phyloP scores from a whole-genome alignment of 768 basidiomycete species.

The Tricholomella constricta region DNA sequence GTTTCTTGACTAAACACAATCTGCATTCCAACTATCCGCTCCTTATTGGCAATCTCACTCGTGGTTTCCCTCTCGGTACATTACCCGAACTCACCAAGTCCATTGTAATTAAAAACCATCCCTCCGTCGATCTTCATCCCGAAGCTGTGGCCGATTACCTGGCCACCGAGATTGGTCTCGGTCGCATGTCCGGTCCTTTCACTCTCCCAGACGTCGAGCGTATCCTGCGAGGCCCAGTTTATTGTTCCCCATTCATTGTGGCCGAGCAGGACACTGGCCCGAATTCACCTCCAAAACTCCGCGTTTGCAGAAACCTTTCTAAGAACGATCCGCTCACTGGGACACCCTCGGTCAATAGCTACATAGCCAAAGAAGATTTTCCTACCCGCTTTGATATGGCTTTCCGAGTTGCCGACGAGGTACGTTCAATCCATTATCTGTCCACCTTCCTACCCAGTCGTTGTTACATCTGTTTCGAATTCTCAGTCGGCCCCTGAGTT shows the following conservation, averaged over 20 bases:
- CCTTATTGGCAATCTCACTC: slow-evolving; percentile 17
- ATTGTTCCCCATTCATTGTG: slow-evolving; percentile 24
- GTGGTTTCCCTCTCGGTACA: slow-evolving; percentile 27
- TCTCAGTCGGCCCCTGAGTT: no score
- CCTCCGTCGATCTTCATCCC: background rate
- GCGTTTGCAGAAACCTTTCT: slow-evolving; percentile 24
- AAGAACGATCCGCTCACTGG: slow-evolving; percentile 9
- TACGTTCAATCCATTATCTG: no score
- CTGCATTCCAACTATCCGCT: slow-evolving; percentile 8
- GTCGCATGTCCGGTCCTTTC: background rate
- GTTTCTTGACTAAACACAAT: background rate
- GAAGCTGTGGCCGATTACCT: background rate
- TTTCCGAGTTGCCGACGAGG: no score
- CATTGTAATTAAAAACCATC: background rate
- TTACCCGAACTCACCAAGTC: slow-evolving; percentile 14
- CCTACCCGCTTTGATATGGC: no score
- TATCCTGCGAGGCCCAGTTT: slow-evolving; percentile 27
- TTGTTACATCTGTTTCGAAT: no score
- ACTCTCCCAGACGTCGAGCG: slow-evolving; percentile 11
- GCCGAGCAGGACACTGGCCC: slow-evolving; percentile 8
- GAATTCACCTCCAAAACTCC: slow-evolving; percentile 2
- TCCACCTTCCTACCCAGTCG: no score
- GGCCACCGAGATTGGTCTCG: background rate
- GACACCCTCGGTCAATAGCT: slow-evolving; percentile 13
- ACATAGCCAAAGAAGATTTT: slow-evolving; percentile 1